A percentile compares a stretch with the other conserved stretches of the same genome.
These are phyloP conservation scores for Inga leiocalycina DNA, from an alignment of 306 rosid species.

Conservation along the genomic window DNA sequence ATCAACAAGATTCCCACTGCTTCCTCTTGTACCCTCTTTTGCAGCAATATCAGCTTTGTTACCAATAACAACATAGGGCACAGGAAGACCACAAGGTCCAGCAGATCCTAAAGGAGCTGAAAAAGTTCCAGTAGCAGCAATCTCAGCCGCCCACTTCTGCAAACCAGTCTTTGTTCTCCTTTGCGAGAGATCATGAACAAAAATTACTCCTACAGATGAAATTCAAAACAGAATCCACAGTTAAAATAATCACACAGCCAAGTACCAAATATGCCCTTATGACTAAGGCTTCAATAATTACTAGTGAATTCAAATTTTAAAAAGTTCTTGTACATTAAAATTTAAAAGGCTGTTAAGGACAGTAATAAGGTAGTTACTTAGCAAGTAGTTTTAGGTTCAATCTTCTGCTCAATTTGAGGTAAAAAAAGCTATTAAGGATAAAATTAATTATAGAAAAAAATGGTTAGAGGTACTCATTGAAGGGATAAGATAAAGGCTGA, in stretches of 20 bases:
- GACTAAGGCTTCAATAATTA: slow-evolving; percentile 21
- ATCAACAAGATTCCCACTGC: slow-evolving; percentile 97
- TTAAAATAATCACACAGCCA: slow-evolving; percentile 25
- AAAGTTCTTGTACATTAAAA: slow-evolving; percentile 18
- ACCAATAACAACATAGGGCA: slow-evolving; percentile 85
- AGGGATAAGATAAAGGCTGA: not conserved
- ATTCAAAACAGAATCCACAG: slow-evolving; percentile 34
- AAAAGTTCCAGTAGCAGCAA: slow-evolving; percentile 87
- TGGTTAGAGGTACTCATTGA: not conserved
- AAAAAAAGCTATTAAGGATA: not conserved
- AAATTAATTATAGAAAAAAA: slow-evolving; percentile 2
- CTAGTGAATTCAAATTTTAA: slow-evolving; percentile 18
- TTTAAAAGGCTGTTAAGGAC: not conserved
- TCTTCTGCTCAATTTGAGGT: not conserved
- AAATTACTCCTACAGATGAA: slow-evolving; percentile 79
- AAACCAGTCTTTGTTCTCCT: slow-evolving; percentile 91
- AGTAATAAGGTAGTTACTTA: not conserved
- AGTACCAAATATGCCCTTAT: slow-evolving; percentile 10
- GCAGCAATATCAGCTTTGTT: slow-evolving; percentile 96
- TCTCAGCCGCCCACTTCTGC: slow-evolving; percentile 96
- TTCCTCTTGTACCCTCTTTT: slow-evolving; percentile 88
- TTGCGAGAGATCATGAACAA: slow-evolving; percentile 98
- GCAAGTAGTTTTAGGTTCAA: not conserved
- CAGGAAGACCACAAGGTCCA: slow-evolving; percentile 97
- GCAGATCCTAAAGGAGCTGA: slow-evolving; percentile 95